A percentile compares a stretch with the other conserved stretches of the same genome.
These are phyloP conservation scores for Lobosporangium transversale DNA, from an alignment of 192 early-diverging fungal species.

Conservation along the genomic window DNA sequence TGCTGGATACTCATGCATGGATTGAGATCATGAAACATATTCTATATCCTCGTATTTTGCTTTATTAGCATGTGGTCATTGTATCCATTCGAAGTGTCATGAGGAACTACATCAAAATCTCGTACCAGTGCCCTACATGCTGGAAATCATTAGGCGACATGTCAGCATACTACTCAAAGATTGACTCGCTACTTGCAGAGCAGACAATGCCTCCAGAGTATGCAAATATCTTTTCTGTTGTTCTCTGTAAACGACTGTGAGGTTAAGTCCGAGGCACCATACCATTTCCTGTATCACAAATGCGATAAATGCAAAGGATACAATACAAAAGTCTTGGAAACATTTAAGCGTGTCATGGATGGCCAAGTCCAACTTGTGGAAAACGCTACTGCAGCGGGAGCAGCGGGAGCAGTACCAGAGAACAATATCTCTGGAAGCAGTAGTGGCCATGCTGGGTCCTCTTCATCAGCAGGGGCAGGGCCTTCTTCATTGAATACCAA, in stretches of 20 bases:
- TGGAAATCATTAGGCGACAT: constrained; percentile 91
- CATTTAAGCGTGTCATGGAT: constrained; percentile 31
- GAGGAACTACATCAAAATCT: constrained; percentile 83
- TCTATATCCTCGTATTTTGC: too few relatives aligned
- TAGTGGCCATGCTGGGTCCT: background rate
- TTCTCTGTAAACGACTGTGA: background rate
- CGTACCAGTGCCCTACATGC: constrained; percentile 96
- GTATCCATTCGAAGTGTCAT: constrained; percentile 90
- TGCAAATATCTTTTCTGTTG: background rate
- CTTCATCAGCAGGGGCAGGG: constrained; percentile 10
- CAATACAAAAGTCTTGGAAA: constrained; percentile 87
- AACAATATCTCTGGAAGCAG: constrained; percentile 29
- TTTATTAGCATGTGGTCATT: constrained; percentile 92
- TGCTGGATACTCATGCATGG: background rate
- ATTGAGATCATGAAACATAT: too few relatives aligned
- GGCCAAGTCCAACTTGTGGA: background rate
- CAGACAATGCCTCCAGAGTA: constrained; percentile 55
- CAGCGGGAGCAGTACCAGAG: constrained; percentile 9
- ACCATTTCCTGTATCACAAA: constrained; percentile 98
- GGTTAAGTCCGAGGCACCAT: constrained; percentile 79
- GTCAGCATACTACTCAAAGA: constrained; percentile 77
- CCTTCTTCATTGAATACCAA: too few relatives aligned
- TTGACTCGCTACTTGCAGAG: constrained; percentile 80
- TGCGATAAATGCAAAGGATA: constrained; percentile 85
- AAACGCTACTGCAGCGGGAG: constrained; percentile 17